A percentile compares a stretch with the other conserved stretches of the same genome.
These are phyloP conservation scores for Recurvomyces mirabilis DNA, from an alignment of 495 filamentous ascomycete genomes.

Conservation along the genomic window DNA sequence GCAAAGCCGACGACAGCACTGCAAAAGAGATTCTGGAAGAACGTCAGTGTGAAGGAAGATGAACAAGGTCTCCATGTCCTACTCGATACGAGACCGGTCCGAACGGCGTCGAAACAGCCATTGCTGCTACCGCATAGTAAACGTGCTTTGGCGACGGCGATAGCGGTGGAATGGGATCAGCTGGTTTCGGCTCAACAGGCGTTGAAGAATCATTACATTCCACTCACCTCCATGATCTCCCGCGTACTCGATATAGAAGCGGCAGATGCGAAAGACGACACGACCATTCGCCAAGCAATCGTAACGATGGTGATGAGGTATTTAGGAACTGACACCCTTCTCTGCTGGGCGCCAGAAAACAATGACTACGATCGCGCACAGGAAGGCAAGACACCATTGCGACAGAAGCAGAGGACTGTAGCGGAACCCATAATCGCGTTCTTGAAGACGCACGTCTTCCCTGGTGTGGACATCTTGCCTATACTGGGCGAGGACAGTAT, in stretches of 20 bases:
- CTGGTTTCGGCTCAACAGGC: conserved; percentile 70
- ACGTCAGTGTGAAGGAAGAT: conserved; percentile 53
- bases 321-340: conserved; percentile 81
- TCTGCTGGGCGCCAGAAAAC: conserved; percentile 76
- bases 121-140: conserved; percentile 64
- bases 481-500: conserved; percentile 64
- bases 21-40: conserved; percentile 73
- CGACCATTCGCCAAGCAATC: conserved; percentile 43
- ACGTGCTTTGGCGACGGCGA: conserved; percentile 67
- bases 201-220: conserved; percentile 65
- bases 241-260: conserved; percentile 67
- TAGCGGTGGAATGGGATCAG: conserved; percentile 88
- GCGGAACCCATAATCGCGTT: conserved; percentile 57
- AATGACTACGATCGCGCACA: conserved; percentile 30
- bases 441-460: conserved; percentile 69
- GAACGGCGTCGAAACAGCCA: conserved; percentile 57
- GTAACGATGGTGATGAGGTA: conserved; percentile 64
- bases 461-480: conserved; percentile 63
- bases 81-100: conserved; percentile 70
- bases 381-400: conserved; percentile 41
- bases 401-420: conserved; percentile 57
- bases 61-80: conserved; percentile 61
- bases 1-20: conserved; percentile 37
- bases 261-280: conserved; percentile 43
- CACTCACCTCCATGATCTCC: conserved; percentile 73